Conservation (phyloP, 176 grass and related monocot genomes). For the Rhynchospora pubera region DNA sequence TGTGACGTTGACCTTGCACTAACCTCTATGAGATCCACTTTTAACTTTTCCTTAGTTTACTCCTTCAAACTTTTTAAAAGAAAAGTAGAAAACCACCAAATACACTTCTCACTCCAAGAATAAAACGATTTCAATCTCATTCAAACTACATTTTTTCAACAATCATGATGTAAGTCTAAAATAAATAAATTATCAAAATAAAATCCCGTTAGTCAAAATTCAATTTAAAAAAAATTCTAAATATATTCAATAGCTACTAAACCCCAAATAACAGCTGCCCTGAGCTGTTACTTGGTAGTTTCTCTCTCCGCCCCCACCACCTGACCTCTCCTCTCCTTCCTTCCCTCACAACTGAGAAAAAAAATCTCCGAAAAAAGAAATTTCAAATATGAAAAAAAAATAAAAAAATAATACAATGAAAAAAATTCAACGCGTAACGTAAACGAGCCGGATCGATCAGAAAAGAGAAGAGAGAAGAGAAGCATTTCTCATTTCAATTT, state of each 20-base stretch:
- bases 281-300: constrained; percentile 6
- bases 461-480: not conserved
- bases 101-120: not conserved
- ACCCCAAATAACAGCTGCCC: not conserved
- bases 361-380: not conserved
- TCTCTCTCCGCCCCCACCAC: not conserved
- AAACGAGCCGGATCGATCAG: not conserved
- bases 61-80: not conserved
- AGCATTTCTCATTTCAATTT: constrained; percentile 9
- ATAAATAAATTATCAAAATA: not conserved
- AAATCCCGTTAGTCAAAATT: not conserved
- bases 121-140: not conserved
- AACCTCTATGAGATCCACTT: constrained; percentile 8
- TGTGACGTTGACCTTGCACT: constrained; percentile 15
- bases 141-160: not conserved
- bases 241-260: not conserved
- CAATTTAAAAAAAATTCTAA: not conserved
- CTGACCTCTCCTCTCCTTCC: not conserved
- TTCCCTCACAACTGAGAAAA: not conserved
- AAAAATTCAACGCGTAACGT: constrained; percentile 12
- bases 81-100: not conserved
- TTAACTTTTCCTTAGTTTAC: constrained; percentile 3
- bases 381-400: not conserved
- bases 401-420: not conserved
- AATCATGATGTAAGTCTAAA: not conserved